A percentile compares a stretch with the other conserved stretches of the same genome.
phyloP scores from a whole-genome alignment of 768 basidiomycete species.

The Pilatotrama ljubarskyi region DNA sequence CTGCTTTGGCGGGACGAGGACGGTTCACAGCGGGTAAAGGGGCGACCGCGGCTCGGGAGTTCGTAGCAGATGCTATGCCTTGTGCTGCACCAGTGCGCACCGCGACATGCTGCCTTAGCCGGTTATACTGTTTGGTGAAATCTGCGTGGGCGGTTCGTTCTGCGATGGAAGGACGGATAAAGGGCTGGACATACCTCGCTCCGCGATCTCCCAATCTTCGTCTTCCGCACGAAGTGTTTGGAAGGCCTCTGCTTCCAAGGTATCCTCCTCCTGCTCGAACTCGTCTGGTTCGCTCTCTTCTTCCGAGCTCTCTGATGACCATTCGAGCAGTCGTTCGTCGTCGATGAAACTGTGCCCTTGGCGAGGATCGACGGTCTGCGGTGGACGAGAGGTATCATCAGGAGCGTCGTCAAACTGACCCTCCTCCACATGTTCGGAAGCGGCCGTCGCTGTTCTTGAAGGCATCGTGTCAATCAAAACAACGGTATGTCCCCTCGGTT shows the following conservation, averaged over 20 bases:
- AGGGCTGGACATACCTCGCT: constrained; percentile 58
- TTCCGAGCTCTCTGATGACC: constrained; percentile 32
- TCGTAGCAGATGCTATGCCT: constrained; percentile 53
- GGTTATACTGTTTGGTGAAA: constrained; percentile 98
- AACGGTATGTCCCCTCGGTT: no score
- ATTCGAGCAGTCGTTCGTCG: constrained; percentile 29
- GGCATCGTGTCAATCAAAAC: neutral
- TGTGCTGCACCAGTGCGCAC: constrained; percentile 73
- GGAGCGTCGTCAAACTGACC: constrained; percentile 68
- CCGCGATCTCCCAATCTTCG: constrained; percentile 87
- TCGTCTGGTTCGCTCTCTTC: constrained; percentile 43
- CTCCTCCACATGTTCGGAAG: constrained; percentile 34
- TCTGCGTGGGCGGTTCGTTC: constrained; percentile 49
- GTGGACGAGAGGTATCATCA: constrained; percentile 29
- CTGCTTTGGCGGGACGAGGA: constrained; percentile 42
- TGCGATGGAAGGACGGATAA: neutral
- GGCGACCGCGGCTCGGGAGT: constrained; percentile 52
- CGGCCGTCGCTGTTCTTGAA: neutral
- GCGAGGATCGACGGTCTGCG: constrained; percentile 24
- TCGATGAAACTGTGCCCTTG: constrained; percentile 37
- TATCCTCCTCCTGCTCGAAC: constrained; percentile 42
- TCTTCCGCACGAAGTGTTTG: constrained; percentile 68
- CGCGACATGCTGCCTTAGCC: constrained; percentile 87
- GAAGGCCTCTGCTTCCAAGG: constrained; percentile 36
- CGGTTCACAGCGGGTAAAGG: constrained; percentile 73